Base-by-base conservation (phyloP, 768 basidiomycete species). In the Hygrocybe punicea region DNA sequence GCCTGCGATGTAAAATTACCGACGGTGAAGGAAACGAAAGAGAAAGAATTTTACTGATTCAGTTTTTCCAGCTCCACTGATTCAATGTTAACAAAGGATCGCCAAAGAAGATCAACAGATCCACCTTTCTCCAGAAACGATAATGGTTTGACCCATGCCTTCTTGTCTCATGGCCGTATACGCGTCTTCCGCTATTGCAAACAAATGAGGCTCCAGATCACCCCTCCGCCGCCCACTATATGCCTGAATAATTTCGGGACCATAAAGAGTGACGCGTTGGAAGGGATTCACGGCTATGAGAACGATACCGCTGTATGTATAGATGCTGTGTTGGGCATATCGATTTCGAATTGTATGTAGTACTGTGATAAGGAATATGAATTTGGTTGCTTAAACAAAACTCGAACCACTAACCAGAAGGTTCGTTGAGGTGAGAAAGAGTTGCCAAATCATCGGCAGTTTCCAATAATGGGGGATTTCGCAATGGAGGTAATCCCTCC, bases 281-380 rank as follows among this genome's bases (percentile, higher is more conserved):
- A 99, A 99, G 47, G 97, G 97, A 74, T 99, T 99, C 76, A 99
- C 87, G 53, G 97, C 97, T 69, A 99, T 97, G 62, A 99, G 84
- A 59, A 98, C 96, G 63, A 98, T 99, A 64, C 97, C 97, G 60
- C 92, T 95, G 76, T 98, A 99, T 33, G 97, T 98, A 69, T 98
- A 99, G 65, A 98, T 98, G 69, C 91, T 92, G 71, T 96, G 96
- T 63, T 94, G 90, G 34, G 88, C 91, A 76, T 99, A 99, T 65
- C 96, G 90, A 72, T 95, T 95, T 36, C 90, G 86, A 64, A 99
- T 98, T 45, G 96, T 96, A 69, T 99, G 95, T 24, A 99, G 81
- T 29, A 99, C 96, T 96, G 63, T 34, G 39, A 40, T 33, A 51
- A 57, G 25, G 53, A 46, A 51, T 14, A 10, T 13, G 9, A 23